Percentiles rank a stretch among this genome's conserved stretches.
These are phyloP conservation scores for Penicillium nucicola DNA, from an alignment of 495 filamentous ascomycete species.

Conservation along the genomic window DNA sequence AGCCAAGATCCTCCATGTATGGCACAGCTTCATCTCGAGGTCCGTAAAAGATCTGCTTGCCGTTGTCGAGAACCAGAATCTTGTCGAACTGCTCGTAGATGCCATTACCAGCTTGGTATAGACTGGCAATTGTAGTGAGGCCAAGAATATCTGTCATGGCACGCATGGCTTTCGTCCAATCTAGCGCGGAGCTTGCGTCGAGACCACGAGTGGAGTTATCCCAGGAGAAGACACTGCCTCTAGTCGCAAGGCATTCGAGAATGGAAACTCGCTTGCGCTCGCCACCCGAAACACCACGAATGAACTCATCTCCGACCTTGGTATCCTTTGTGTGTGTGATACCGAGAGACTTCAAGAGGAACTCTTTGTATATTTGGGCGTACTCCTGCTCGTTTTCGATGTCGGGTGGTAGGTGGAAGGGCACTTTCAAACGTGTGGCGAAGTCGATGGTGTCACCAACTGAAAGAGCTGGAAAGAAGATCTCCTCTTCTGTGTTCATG, in stretches of 20 bases:
- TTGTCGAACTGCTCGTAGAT: slow-evolving; percentile 66
- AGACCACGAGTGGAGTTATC: slow-evolving; percentile 62
- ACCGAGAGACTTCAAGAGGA: slow-evolving; percentile 65
- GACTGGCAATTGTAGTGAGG: slow-evolving; percentile 44
- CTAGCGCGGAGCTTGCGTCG: slow-evolving; percentile 59
- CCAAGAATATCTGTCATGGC: slow-evolving; percentile 47
- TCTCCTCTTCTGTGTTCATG: slow-evolving; percentile 68
- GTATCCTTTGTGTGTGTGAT: slow-evolving; percentile 79
- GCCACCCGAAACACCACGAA: slow-evolving; percentile 79
- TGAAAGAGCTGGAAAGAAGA: slow-evolving; percentile 67
- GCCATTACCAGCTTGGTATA: slow-evolving; percentile 63
- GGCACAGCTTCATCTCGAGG: slow-evolving; percentile 55
- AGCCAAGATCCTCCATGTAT: slow-evolving; percentile 69
- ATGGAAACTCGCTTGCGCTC: slow-evolving; percentile 75
- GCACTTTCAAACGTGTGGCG: slow-evolving; percentile 45
- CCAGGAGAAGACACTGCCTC: slow-evolving; percentile 58
- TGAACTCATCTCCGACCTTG: slow-evolving; percentile 72
- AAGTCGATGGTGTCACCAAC: slow-evolving; percentile 73
- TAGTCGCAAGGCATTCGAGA: slow-evolving; percentile 60
- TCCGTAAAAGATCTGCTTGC: slow-evolving; percentile 62
- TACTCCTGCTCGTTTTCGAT: slow-evolving; percentile 45
- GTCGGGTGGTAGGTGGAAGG: slow-evolving; percentile 27
- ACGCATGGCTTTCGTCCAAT: slow-evolving; percentile 47
- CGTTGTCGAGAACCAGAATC: slow-evolving; percentile 65
- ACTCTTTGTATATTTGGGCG: slow-evolving; percentile 55